phyloP scores from a whole-genome alignment of 371 early-diverging fungal genomes.

The Mortierella sp. region DNA sequence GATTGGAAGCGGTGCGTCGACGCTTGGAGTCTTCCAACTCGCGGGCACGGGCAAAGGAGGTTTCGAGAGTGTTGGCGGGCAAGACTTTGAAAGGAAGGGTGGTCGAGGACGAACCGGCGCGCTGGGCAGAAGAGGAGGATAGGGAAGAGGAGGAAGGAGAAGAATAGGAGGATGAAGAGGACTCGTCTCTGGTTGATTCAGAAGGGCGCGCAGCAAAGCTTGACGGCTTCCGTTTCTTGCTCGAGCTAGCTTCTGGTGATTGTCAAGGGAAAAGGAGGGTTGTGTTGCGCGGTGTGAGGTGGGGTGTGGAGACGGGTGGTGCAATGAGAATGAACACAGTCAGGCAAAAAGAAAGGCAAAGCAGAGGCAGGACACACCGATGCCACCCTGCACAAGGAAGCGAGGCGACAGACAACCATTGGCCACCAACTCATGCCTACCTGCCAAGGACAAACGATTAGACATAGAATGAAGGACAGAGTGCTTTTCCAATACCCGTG shows the following conservation, averaged over 20 bases:
- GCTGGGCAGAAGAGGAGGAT: slow-evolving; percentile 10
- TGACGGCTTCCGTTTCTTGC: slow-evolving; percentile 54
- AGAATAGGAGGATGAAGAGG: slow-evolving; percentile 19
- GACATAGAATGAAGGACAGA: slow-evolving; percentile 10
- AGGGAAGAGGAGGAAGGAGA: slow-evolving; percentile 17
- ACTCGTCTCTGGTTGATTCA: slow-evolving; percentile 32
- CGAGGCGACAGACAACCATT: too few relatives aligned
- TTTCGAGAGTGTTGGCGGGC: slow-evolving; percentile 42
- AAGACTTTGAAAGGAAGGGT: slow-evolving; percentile 38
- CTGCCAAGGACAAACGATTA: slow-evolving; percentile 24
- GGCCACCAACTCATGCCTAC: too few relatives aligned
- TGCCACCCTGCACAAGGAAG: too few relatives aligned
- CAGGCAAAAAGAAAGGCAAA: too few relatives aligned
- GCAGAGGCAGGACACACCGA: not conserved
- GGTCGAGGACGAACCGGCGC: slow-evolving; percentile 12
- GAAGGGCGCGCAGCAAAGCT: slow-evolving; percentile 47
- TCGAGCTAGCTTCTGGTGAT: slow-evolving; percentile 49
- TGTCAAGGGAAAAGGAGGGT: not conserved
- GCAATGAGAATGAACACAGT: not conserved
- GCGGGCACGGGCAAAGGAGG: slow-evolving; percentile 51
- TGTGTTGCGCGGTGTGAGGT: not conserved
- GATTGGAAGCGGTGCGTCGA: slow-evolving; percentile 18
- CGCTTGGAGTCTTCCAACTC: slow-evolving; percentile 45
- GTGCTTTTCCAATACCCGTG: not conserved
- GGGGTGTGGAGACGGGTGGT: not conserved